Evolutionary conservation across 2,329 filamentous ascomycete species (phyloP).

Genomic region (Colletotrichum tropicicola): DNA sequence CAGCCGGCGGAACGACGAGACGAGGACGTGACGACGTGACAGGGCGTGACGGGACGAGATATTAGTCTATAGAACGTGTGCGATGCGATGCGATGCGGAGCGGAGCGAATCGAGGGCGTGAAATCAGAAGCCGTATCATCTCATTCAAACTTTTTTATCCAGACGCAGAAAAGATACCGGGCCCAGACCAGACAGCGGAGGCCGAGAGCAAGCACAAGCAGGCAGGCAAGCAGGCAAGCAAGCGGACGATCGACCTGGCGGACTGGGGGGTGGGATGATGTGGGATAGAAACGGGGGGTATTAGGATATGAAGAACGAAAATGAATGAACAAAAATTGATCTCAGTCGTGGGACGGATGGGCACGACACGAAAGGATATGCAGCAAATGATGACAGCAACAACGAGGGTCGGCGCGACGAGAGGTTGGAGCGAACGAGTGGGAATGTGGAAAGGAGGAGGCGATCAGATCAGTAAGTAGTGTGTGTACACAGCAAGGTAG

Average conservation of each 20-base stretch:
- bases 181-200: background rate
- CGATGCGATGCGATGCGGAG: conserved; percentile 1
- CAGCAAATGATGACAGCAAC: conserved; percentile 28
- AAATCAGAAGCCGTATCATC: conserved; percentile 27
- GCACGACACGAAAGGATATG: conserved; percentile 22
- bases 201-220: conserved; percentile 1
- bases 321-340: conserved; percentile 13
- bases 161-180: conserved; percentile 20
- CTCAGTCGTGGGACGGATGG: conserved; percentile 16
- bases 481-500: background rate
- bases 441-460: conserved; percentile 31
- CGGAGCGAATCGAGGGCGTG: background rate
- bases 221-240: background rate
- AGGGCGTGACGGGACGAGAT: background rate
- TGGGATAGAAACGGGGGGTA: conserved; percentile 11
- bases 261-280: conserved; percentile 4
- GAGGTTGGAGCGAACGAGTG: conserved; percentile 28
- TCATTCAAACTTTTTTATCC: conserved; percentile 30
- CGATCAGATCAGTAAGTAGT: conserved; percentile 24
- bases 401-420: conserved; percentile 24
- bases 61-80: conserved; percentile 28
- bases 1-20: too few relatives aligned
- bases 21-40: background rate
- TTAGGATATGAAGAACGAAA: conserved; percentile 26
- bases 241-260: conserved; percentile 1